A percentile compares a stretch with the other conserved stretches of the same genome.
Evolutionary conservation across 768 basidiomycete genomes (phyloP).

Genomic region (Lactarius hatsudake): DNA sequence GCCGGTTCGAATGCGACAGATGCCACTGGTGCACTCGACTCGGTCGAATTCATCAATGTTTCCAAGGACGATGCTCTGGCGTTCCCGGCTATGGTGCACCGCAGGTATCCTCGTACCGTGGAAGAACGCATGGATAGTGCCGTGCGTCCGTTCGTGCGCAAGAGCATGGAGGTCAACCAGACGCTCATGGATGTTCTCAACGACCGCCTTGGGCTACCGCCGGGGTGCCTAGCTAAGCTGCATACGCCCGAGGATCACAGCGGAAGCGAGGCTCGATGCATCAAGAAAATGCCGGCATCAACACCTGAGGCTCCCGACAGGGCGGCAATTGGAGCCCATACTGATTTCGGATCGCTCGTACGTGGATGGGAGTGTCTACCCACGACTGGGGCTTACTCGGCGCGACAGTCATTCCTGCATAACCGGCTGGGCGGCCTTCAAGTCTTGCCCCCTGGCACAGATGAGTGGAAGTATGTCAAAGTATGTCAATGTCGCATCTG

Average conservation of each 20-base stretch:
- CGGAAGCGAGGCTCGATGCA: constrained; percentile 36
- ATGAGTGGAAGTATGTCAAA: constrained; percentile 14
- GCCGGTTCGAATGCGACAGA: constrained; percentile 31
- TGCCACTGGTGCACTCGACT: constrained; percentile 28
- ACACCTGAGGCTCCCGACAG: constrained; percentile 34
- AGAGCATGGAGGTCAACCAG: constrained; percentile 34
- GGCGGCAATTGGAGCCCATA: constrained; percentile 37
- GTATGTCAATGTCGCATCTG: neutral
- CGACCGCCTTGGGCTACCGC: constrained; percentile 35
- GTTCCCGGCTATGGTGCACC: constrained; percentile 33
- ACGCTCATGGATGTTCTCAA: constrained; percentile 35
- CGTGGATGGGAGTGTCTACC: neutral
- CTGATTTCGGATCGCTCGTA: constrained; percentile 37
- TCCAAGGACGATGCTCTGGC: constrained; percentile 36
- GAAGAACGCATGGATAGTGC: constrained; percentile 33
- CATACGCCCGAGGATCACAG: constrained; percentile 35
- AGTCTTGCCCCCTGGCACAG: neutral
- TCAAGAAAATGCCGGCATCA: constrained; percentile 28
- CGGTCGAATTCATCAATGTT: constrained; percentile 28
- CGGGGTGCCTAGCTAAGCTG: constrained; percentile 32
- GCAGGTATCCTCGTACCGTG: constrained; percentile 36
- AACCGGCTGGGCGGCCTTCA: constrained; percentile 10
- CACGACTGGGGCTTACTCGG: neutral
- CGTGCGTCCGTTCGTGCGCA: constrained; percentile 34
- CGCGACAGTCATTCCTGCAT: constrained; percentile 8